Conservation (phyloP, 2,329 filamentous ascomycete species). For the Botryotinia globosa region DNA sequence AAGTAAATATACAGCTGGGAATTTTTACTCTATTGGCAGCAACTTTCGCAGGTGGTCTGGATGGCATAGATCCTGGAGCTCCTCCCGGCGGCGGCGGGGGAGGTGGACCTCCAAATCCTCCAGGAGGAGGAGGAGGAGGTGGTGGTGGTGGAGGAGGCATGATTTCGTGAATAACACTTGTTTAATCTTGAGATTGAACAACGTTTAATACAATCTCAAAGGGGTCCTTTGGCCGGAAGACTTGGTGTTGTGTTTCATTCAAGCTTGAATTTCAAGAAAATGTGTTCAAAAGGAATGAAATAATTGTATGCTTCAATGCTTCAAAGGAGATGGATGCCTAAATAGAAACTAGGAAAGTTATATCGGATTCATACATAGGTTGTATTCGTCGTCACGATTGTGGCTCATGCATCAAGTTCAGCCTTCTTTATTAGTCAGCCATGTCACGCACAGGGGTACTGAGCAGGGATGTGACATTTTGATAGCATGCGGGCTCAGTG, state of each 20-base stretch:
- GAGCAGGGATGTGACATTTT: not conserved
- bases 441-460: not conserved
- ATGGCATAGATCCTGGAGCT: constrained; percentile 53
- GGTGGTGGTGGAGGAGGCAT: constrained; percentile 64
- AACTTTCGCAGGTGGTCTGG: constrained; percentile 52
- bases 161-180: constrained; percentile 11
- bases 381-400: constrained; percentile 23
- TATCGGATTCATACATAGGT: constrained; percentile 15
- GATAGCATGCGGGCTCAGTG: not conserved
- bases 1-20: constrained; percentile 26
- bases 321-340: constrained; percentile 13
- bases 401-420: constrained; percentile 22
- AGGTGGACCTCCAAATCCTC: constrained; percentile 48
- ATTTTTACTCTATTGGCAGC: constrained; percentile 61
- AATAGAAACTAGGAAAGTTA: constrained; percentile 17
- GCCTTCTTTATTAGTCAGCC: constrained; percentile 22
- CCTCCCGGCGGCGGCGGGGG: constrained; percentile 46
- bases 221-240: not conserved
- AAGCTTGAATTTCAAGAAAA: not conserved
- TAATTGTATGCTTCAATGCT: not conserved
- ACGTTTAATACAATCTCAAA: not conserved
- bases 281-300: not conserved
- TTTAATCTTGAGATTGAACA: not conserved
- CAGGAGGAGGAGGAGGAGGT: constrained; percentile 39
- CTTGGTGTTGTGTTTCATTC: not conserved